Base-by-base conservation (phyloP, 306 rosid genomes). In the Glycine latifolia region DNA sequence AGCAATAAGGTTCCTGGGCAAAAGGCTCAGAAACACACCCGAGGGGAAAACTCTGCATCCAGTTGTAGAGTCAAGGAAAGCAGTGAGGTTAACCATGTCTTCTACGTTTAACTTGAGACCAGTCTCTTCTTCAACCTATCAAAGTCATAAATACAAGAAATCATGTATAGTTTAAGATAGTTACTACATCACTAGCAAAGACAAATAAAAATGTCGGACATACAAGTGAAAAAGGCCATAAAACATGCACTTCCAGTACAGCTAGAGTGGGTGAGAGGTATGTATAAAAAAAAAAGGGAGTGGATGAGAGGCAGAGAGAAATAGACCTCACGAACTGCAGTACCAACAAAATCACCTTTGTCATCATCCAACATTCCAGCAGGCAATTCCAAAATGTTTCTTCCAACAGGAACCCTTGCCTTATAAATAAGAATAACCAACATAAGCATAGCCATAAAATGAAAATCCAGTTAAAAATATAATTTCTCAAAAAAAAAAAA, bases 291-390 rank as follows among this genome's bases (percentile, higher is more conserved):
- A 31, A 31, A 31, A 31, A 31, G 4, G n/a, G 59, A 67, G 83
- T 62, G 33, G 13, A 71, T 33, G 50, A 52, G 54, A 69, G 82
- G 41, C 31, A 26, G 33, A 59, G 55, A 82, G 59, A 75, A 76
- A 73, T 54, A 67, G 81, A 95, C 99, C 97, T 95, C 97, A 7
- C 93, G 95, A 76, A 89, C 93, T 11, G 97, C 99, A n/a, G 99
- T 91, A 77, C 97, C 95, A 49, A 88, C 93, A 81, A 95, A 86
- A 85, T 89, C 97, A 50, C 93, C 97, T 80, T 89, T 79, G 87
- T 91, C 92, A 73, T 90, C 93, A 10, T 91, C 93, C 89, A 95
- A 82, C 99, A 91, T 93, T 77, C 99, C 99, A 78, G 99, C 97
- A 55, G 99, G 99, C 90, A 95, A 87, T 76, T 95, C 99, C 95